Evolutionary conservation across 805 yeast species (phyloP).

Genomic region (Nematodospora valgi): DNA sequence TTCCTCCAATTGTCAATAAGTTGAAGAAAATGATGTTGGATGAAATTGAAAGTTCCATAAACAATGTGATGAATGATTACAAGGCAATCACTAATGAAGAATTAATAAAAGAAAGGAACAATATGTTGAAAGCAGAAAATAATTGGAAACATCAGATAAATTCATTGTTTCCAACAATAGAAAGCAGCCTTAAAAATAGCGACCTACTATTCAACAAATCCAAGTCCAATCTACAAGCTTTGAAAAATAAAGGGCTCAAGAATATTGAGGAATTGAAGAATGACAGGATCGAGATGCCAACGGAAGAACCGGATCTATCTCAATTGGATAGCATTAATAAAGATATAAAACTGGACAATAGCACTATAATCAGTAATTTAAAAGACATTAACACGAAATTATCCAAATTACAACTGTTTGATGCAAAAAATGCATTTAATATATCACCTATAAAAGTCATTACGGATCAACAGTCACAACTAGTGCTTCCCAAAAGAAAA

Average conservation of each 20-base stretch:
- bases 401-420: conserved; percentile 4
- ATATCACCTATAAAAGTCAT: conserved; percentile 4
- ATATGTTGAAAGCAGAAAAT: conserved; percentile 1
- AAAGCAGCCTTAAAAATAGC: not conserved
- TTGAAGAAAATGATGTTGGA: not conserved
- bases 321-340: conserved; percentile 1
- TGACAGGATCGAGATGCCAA: not conserved
- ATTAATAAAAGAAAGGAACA: conserved; percentile 3
- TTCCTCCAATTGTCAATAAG: conserved; percentile 2
- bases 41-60: not conserved
- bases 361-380: not conserved
- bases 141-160: conserved; percentile 4
- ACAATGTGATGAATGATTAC: not conserved
- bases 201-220: not conserved
- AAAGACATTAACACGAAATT: conserved; percentile 4
- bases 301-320: conserved; percentile 2
- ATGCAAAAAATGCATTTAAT: conserved; percentile 7
- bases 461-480: not conserved
- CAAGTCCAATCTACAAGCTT: not conserved
- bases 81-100: not conserved
- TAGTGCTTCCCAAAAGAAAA: not conserved
- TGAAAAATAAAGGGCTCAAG: not conserved
- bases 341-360: not conserved
- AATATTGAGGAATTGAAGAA: not conserved
- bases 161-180: not conserved